Evolutionary conservation across 345 rosid genomes (phyloP).

Genomic region (Hibiscus mutabilis): DNA sequence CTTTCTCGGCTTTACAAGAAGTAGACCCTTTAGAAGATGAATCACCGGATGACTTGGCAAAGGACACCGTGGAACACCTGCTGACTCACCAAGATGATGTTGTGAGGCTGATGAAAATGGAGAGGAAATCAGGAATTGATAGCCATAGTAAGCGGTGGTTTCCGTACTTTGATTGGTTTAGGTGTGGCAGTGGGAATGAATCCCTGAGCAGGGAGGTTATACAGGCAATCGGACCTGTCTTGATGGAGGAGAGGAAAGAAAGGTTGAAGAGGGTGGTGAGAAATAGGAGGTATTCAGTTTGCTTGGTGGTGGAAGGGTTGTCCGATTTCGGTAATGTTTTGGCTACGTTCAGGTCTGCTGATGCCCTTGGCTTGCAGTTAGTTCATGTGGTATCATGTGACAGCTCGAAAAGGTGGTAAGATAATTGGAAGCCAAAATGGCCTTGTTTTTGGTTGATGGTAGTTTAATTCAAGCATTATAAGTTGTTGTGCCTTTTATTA

Average conservation of each 20-base stretch:
- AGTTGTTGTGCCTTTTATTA: no score
- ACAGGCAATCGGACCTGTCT: slow-evolving; percentile 64
- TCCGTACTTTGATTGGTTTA: slow-evolving; percentile 69
- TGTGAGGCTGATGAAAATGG: slow-evolving; percentile 73
- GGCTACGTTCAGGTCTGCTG: slow-evolving; percentile 80
- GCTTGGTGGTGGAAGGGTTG: slow-evolving; percentile 91
- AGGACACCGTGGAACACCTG: slow-evolving; percentile 45
- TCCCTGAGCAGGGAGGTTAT: slow-evolving; percentile 65
- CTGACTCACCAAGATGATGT: slow-evolving; percentile 44
- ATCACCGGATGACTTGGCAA: slow-evolving; percentile 18
- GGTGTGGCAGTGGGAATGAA: slow-evolving; percentile 40
- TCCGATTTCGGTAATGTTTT: slow-evolving; percentile 78
- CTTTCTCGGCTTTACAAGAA: slow-evolving; percentile 26
- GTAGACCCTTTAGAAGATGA: slow-evolving; percentile 35
- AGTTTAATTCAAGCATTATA: slow-evolving; percentile 24
- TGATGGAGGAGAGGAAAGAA: slow-evolving; percentile 75
- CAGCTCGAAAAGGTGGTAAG: slow-evolving; percentile 85
- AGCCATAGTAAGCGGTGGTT: slow-evolving; percentile 44
- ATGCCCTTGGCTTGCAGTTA: slow-evolving; percentile 86
- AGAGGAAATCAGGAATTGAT: slow-evolving; percentile 31
- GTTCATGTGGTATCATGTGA: slow-evolving; percentile 77
- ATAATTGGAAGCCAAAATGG: slow-evolving; percentile 44
- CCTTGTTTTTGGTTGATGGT: slow-evolving; percentile 22
- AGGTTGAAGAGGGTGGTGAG: slow-evolving; percentile 52
- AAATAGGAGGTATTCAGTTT: slow-evolving; percentile 74